Base-by-base conservation (phyloP, 2,329 filamentous ascomycete genomes). In the Claviceps humidiphila region DNA sequence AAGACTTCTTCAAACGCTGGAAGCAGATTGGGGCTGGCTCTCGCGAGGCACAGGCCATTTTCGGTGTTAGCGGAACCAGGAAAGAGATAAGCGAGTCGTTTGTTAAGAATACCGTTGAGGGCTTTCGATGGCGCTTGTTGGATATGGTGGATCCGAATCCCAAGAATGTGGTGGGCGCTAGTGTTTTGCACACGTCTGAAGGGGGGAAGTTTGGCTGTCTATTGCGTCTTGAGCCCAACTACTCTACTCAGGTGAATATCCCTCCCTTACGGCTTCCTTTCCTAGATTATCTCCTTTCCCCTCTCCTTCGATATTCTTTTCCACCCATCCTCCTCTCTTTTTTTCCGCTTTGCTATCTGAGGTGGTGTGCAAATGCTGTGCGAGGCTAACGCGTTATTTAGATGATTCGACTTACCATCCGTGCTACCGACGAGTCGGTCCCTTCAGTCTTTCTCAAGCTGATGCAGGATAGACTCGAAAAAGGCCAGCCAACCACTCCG, bases 1-100 rank as follows among this genome's bases (percentile, higher is more conserved):
- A 98, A 50, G 93, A 98, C 64, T 98, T 97, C 70, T 98, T 98
- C 79, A 96, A 94, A 75, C 78, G 94, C 50, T 98, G 93, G 93
- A 94, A 95, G 75, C 93, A 98, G 70, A 97, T 98, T 60, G 93
- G 93, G 13, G 89, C 87, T 5, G 81, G 81, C 1, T 84, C 90
- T 1, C 80, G 94, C 34, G 94, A 98, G 68, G 84, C 87, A 0
- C 93, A 98, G 66, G 79, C 79, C 47, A 89, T 97, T 37, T 94
- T 98, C 67, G 82, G 84, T 0, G 66, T 91, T 11, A 69, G 72
- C 1, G 56, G 58, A 2, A 66, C 65, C 1, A 76, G 75, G 30
- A 74, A 79, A 54, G 82, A 84, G 57, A 79, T 94, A 56, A 85
- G 77, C 54, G 80, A 86, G 54, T 70, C 73, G 2, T 89, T 87